Evolutionary conservation across 2,329 filamentous ascomycete genomes (phyloP), one percentile per base, ranked within the genome.

Genomic region (Aureobasidium uvarum): DNA sequence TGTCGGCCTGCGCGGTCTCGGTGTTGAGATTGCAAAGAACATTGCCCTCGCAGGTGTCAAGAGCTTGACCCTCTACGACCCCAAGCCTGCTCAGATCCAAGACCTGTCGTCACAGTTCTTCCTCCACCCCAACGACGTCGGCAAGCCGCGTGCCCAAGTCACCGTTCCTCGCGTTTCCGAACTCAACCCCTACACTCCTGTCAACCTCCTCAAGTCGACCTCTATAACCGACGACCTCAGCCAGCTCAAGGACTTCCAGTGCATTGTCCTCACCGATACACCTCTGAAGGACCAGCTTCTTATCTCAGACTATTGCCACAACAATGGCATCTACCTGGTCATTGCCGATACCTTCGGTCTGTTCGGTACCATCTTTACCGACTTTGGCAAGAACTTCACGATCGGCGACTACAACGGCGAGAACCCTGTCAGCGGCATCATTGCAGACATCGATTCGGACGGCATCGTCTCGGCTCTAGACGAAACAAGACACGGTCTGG

Each of bases 81-180:
- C 95, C 54, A 86, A 88, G 55, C 91, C 91, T 48, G 89, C 91
- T 63, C 84, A 88, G 71, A 89, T 97, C 71, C 85, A 91, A 72
- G 95, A 99, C 75, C 87, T 99, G 39, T 98, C 95, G 46, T 91
- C 95, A 50, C 95, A 99, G 78, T 99, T 99, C 84, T 99, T 99
- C 84, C 86, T 99, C 25, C 91, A 87, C 66, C 84, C 87, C 20
- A 86, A 89, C 72, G 95, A 99, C 76, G 89, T 98, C 63, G 95
- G 95, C 73, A 96, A 96, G 81, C 90, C 92, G 5, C 88, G 95
- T 75, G 95, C 94, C 69, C 83, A 87, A 70, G 90, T 92, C 64
- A 96, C 94, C 1, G 91, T 89, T 1, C 94, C 95, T 10, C 88
- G 92, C 60, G 90, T 99, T 33, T 91, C 92, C 48, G 95, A 99